phyloP scores from a whole-genome alignment of 108 stramenopile genomes.

The Fragilaria crotonensis region DNA sequence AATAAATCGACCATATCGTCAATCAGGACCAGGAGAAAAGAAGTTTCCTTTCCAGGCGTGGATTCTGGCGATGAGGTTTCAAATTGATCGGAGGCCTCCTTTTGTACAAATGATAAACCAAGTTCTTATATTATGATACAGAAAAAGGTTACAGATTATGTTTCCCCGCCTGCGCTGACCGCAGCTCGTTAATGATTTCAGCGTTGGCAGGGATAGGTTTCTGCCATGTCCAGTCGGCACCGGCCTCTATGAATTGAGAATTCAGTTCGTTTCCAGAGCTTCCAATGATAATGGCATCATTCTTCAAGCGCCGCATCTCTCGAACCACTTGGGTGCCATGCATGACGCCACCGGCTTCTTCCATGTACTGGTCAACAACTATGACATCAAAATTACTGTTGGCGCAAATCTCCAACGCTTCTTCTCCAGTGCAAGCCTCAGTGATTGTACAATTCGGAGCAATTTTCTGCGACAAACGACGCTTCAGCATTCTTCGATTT shows the following conservation, averaged over 20 bases:
- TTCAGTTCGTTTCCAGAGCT: slow-evolving; percentile 33
- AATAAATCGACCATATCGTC: too few relatives aligned
- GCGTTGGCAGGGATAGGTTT: slow-evolving; percentile 18
- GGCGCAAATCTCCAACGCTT: slow-evolving; percentile 21
- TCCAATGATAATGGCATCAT: slow-evolving; percentile 31
- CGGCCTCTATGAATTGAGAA: slow-evolving; percentile 12
- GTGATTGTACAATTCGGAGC: slow-evolving; percentile 14
- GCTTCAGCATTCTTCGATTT: slow-evolving; percentile 30
- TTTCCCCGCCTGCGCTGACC: too few relatives aligned
- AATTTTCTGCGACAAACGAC: slow-evolving; percentile 18
- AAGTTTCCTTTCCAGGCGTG: too few relatives aligned
- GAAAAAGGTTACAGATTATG: too few relatives aligned
- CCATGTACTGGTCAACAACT: slow-evolving; percentile 36
- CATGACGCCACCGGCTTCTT: slow-evolving; percentile 34
- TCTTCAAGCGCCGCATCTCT: slow-evolving; percentile 17
- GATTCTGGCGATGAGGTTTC: too few relatives aligned
- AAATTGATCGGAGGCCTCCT: too few relatives aligned
- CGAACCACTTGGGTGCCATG: slow-evolving; percentile 27
- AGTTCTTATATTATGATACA: too few relatives aligned
- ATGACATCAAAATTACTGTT: slow-evolving; percentile 23
- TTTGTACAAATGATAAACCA: too few relatives aligned
- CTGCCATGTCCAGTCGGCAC: slow-evolving; percentile 9
- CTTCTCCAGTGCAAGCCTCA: slow-evolving; percentile 25
- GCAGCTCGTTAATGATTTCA: slow-evolving; percentile 6
- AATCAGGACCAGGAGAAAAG: too few relatives aligned